phyloP scores from a whole-genome alignment of 805 yeast species.

The Wickerhamomyces bovis region DNA sequence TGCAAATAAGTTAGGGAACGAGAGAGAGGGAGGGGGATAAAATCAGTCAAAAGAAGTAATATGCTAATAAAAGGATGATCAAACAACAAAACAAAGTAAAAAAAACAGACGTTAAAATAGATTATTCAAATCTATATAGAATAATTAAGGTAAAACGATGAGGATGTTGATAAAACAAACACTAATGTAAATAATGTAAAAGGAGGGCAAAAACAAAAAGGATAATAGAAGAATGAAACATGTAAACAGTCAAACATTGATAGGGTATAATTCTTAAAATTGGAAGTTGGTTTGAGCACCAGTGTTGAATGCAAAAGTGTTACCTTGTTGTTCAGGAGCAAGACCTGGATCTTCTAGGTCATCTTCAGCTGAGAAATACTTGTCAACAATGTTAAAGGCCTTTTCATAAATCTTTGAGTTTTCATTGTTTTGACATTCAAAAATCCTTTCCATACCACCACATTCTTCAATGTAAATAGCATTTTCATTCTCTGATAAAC shows the following conservation, averaged over 20 bases:
- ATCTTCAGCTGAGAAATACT: constrained; percentile 84
- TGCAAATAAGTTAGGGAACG: not conserved
- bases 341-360: constrained; percentile 66
- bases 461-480: constrained; percentile 95
- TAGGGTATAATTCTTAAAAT: constrained; percentile 11
- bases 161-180: not conserved
- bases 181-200: not conserved
- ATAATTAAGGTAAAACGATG: not conserved
- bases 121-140: not conserved
- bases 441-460: constrained; percentile 96
- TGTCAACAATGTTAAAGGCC: constrained; percentile 85
- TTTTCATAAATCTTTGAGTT: constrained; percentile 90
- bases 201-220: not conserved
- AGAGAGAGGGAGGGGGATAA: not conserved
- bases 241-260: not conserved
- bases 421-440: constrained; percentile 84
- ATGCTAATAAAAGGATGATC: not conserved
- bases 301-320: constrained; percentile 84
- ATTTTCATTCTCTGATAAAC: constrained; percentile 68
- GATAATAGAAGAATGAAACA: not conserved
- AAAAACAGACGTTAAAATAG: not conserved
- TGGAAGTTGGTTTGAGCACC: constrained; percentile 37
- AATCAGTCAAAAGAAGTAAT: not conserved
- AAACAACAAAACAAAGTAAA: too few species aligned
- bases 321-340: constrained; percentile 73